Evolutionary conservation across 768 basidiomycete genomes (phyloP).

Genomic region (Porpolomopsis calyptriformis): DNA sequence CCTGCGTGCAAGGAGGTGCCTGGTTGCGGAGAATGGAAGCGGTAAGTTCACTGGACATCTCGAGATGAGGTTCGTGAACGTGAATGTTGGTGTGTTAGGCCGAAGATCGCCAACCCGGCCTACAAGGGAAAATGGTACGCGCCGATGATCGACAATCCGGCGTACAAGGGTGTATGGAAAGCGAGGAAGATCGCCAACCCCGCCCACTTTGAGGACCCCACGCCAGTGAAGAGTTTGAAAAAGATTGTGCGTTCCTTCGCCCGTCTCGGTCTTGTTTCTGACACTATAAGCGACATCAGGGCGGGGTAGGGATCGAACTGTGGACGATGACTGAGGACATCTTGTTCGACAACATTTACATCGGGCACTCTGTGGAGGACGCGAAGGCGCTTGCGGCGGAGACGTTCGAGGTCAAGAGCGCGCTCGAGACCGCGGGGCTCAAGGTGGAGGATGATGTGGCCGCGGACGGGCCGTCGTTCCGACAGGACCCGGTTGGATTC

Average conservation of each 20-base stretch:
- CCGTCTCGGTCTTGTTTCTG: conserved; percentile 1
- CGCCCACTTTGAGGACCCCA: conserved; percentile 77
- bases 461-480: conserved; percentile 39
- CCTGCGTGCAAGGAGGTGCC: conserved; percentile 82
- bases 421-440: conserved; percentile 65
- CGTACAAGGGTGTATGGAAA: conserved; percentile 91
- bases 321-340: conserved; percentile 99
- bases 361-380: conserved; percentile 81
- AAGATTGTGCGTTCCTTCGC: conserved; percentile 58
- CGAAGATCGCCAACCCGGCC: conserved; percentile 80
- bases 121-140: conserved; percentile 99
- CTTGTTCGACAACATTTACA: conserved; percentile 87
- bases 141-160: conserved; percentile 93
- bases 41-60: conserved; percentile 29
- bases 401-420: conserved; percentile 87
- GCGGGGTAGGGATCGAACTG: conserved; percentile 93
- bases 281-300: conserved; percentile 30
- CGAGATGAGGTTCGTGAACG: conserved; percentile 1
- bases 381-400: conserved; percentile 76
- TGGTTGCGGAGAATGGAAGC: conserved; percentile 94
- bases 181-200: conserved; percentile 90
- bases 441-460: conserved; percentile 37
- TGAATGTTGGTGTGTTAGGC: conserved; percentile 29
- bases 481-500: conserved; percentile 68
- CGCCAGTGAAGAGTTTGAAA: conserved; percentile 69